Percentiles rank a stretch among this genome's conserved stretches.
phyloP scores from a whole-genome alignment of 306 rosid species.

The Cajanus cajan region DNA sequence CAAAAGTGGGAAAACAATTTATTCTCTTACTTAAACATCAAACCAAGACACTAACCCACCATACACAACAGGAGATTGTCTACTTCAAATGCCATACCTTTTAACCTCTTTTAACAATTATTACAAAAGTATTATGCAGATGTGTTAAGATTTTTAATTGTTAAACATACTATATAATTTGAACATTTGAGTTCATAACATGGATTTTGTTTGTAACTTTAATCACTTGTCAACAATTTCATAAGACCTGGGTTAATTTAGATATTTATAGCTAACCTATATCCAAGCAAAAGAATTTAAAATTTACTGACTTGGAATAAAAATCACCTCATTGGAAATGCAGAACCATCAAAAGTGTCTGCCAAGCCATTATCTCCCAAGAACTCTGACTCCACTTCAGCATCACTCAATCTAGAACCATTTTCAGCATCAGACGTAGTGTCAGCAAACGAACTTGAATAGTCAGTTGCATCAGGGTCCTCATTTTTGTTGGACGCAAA shows the following conservation, averaged over 20 bases:
- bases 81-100: neutral
- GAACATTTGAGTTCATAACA: neutral
- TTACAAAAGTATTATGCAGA: neutral
- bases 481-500: constrained; percentile 43
- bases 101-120: neutral
- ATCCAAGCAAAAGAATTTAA: constrained; percentile 21
- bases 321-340: constrained; percentile 57
- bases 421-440: constrained; percentile 57
- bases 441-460: constrained; percentile 81
- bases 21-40: constrained; percentile 6
- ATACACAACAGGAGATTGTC: neutral
- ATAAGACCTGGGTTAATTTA: neutral
- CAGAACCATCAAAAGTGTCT: constrained; percentile 45
- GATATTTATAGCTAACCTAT: neutral
- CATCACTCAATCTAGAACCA: constrained; percentile 62
- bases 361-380: constrained; percentile 47
- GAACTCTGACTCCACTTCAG: constrained; percentile 75
- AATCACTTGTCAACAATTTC: constrained; percentile 20
- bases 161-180: constrained; percentile 3
- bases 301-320: neutral
- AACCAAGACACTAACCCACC: constrained; percentile 10
- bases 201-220: neutral
- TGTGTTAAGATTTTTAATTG: neutral
- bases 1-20: neutral
- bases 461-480: constrained; percentile 87